Base-by-base conservation (phyloP, 2,329 filamentous ascomycete genomes). In the Parascedosporium putredinis region DNA sequence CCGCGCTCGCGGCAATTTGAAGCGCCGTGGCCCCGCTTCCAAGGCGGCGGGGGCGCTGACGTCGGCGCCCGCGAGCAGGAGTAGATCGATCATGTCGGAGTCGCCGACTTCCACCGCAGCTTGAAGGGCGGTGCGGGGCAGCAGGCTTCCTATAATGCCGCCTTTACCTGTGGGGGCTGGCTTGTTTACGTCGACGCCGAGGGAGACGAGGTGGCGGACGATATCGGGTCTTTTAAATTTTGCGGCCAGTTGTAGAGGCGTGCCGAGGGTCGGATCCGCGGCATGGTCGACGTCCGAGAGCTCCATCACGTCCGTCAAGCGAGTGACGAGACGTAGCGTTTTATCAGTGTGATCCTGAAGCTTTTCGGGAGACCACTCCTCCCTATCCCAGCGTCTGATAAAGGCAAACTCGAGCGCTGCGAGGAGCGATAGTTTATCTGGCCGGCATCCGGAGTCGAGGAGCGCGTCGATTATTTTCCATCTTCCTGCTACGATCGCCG, bases 101-200 rank as follows among this genome's bases (percentile, higher is more conserved):
- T 61, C 57, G 3, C 66, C 60, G 1, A 59, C 58, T 40, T 68
- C 64, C 33, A 62, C 63, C 0, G 69, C 68, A 0, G 59, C 67
- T 48, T 71, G 68, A 1, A 71, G 55, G 1, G 68, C 67, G 4
- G 66, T 70, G 4, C 64, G 62, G 1, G 58, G 55, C 1, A n/a
- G n/a, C n/a, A n/a, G n/a, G n/a, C n/a, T n/a, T n/a, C n/a, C n/a
- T n/a, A 31, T 31, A 51, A 33, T 49, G 68, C 64, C 16, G 61
- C 58, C 2, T 57, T 51, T 31, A 40, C 58, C 57, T 29, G 51
- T 8, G 18, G 27, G 22, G 16, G 7, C 2, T 4, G 45, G 14
- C 7, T 47, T 33, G 25, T 47, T 47, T 8, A 33, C 45, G 45
- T 47, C 45, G 24, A 47, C 45, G n/a, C 45, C 45, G 25, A 20